Percentiles rank a stretch among this genome's conserved stretches.
Evolutionary conservation across 2,329 filamentous ascomycete species (phyloP).

Genomic region (Aspergillus viridinutans): DNA sequence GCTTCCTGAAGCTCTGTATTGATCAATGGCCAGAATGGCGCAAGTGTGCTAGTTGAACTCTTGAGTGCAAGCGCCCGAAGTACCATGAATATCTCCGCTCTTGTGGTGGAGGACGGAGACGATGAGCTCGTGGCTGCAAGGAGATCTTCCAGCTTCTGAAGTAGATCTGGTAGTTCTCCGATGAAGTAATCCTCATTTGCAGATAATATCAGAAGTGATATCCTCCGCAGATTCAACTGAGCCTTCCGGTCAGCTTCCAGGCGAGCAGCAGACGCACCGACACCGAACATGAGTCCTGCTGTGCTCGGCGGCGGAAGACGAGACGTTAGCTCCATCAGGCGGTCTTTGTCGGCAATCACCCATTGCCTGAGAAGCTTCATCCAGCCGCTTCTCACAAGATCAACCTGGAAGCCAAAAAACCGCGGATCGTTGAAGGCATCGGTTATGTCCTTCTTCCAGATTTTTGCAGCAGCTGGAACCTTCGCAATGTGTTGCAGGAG

Average conservation of each 20-base stretch:
- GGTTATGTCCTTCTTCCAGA: constrained; percentile 86
- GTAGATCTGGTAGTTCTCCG: constrained; percentile 65
- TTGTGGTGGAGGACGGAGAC: constrained; percentile 83
- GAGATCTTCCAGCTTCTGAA: constrained; percentile 83
- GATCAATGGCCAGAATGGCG: constrained; percentile 83
- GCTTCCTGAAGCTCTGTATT: constrained; percentile 80
- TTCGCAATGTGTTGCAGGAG: constrained; percentile 74
- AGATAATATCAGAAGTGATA: constrained; percentile 74
- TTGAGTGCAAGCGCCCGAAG: constrained; percentile 76
- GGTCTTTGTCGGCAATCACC: constrained; percentile 80
- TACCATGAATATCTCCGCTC: constrained; percentile 86
- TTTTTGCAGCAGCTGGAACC: constrained; percentile 75
- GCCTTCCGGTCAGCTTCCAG: constrained; percentile 93
- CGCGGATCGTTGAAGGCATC: constrained; percentile 88
- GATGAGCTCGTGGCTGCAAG: constrained; percentile 78
- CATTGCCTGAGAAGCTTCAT: constrained; percentile 79
- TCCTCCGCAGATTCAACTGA: constrained; percentile 80
- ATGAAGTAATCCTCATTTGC: constrained; percentile 75
- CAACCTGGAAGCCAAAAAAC: constrained; percentile 70
- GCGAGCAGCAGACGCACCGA: constrained; percentile 86
- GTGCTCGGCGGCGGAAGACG: constrained; percentile 81
- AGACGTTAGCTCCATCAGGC: constrained; percentile 72
- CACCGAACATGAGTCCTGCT: constrained; percentile 97
- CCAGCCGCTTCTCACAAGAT: constrained; percentile 70
- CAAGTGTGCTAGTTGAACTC: constrained; percentile 73